Evolutionary conservation across 2,329 filamentous ascomycete species (phyloP).

Genomic region (Sporothrix phasma): DNA sequence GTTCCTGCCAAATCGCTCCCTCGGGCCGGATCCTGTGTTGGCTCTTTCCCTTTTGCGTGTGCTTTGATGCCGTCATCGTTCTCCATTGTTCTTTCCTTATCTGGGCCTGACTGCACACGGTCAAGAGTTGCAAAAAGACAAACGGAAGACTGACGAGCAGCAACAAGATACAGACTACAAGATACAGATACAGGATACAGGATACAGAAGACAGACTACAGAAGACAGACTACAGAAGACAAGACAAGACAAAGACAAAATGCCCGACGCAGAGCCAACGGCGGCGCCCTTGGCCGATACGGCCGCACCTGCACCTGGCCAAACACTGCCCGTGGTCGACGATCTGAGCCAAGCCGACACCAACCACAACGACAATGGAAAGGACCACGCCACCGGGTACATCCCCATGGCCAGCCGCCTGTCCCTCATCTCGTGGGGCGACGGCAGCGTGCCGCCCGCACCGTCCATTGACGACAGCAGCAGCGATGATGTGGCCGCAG

Average conservation of each 20-base stretch:
- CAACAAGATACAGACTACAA: too few relatives aligned
- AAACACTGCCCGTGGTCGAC: not conserved
- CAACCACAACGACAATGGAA: not conserved
- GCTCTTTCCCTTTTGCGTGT: not conserved
- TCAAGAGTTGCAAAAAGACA: too few relatives aligned
- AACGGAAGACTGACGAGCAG: too few relatives aligned
- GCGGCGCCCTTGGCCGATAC: not conserved
- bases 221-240: too few relatives aligned
- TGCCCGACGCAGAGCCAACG: not conserved
- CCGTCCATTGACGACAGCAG: constrained; percentile 12
- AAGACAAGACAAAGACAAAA: not conserved
- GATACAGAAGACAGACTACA: too few relatives aligned
- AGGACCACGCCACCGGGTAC: not conserved
- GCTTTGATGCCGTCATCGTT: not conserved
- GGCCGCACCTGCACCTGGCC: not conserved
- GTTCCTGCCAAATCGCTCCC: not conserved
- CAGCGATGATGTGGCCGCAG: not conserved
- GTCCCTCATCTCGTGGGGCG: constrained; percentile 15
- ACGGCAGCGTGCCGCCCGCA: constrained; percentile 8
- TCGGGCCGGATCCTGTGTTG: not conserved
- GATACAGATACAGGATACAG: too few relatives aligned
- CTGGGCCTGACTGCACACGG: too few relatives aligned
- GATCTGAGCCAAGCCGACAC: not conserved
- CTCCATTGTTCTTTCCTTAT: not conserved
- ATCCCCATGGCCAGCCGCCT: constrained; percentile 13